Percentiles rank a stretch among this genome's conserved stretches.
Evolutionary conservation across 345 rosid species (phyloP).

Genomic region (Bruguiera sexangula): DNA sequence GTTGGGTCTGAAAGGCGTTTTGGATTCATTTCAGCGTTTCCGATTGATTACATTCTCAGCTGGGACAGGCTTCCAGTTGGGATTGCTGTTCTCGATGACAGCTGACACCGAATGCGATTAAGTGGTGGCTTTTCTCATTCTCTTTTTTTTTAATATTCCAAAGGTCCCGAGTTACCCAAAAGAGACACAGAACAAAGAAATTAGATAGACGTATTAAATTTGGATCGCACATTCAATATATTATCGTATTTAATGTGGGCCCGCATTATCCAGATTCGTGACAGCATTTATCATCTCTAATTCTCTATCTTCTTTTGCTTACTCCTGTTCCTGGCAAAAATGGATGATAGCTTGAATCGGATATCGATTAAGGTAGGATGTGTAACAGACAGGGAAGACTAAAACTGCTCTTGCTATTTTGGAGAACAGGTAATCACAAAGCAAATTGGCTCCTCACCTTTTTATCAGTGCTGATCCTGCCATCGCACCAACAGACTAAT

Average conservation of each 20-base stretch:
- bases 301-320: too few species aligned
- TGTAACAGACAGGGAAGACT: too few species aligned
- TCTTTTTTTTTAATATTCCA: slow-evolving; percentile 15
- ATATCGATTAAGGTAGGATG: too few species aligned
- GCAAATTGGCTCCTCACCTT: background rate
- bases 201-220: too few species aligned
- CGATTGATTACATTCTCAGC: background rate
- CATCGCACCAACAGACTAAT: background rate
- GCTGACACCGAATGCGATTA: slow-evolving; percentile 32
- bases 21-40: slow-evolving; percentile 7
- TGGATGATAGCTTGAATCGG: too few species aligned
- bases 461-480: background rate
- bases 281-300: too few species aligned
- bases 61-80: slow-evolving; percentile 21
- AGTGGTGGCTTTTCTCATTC: slow-evolving; percentile 8
- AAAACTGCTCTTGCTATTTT: too few species aligned
- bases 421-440: slow-evolving; percentile 4
- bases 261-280: too few species aligned
- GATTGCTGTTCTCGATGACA: slow-evolving; percentile 24
- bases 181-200: too few species aligned
- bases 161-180: slow-evolving; percentile 11
- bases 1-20: slow-evolving; percentile 22
- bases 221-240: too few species aligned
- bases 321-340: too few species aligned
- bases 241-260: too few species aligned